Evolutionary conservation across 2,329 filamentous ascomycete genomes (phyloP).

Genomic region (Trichoderma sp.): DNA sequence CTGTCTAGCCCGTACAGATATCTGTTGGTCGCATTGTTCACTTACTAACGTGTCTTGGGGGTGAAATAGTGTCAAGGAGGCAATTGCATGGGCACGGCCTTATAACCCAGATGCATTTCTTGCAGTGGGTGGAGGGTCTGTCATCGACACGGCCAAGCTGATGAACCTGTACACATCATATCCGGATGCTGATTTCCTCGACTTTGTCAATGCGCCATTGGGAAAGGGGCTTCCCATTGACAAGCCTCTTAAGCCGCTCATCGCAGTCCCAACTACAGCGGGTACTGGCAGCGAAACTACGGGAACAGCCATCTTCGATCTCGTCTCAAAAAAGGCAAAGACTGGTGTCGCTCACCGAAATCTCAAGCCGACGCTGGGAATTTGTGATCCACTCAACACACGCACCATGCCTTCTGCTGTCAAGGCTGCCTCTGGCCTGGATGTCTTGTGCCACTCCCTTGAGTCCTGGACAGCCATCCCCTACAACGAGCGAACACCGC

Average conservation of each 20-base stretch:
- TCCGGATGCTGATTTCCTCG: conserved; percentile 89
- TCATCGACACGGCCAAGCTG: conserved; percentile 97
- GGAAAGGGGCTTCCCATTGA: conserved; percentile 81
- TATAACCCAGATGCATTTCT: conserved; percentile 86
- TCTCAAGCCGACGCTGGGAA: conserved; percentile 91
- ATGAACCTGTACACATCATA: conserved; percentile 96
- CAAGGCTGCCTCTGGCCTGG: conserved; percentile 86
- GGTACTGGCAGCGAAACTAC: conserved; percentile 93
- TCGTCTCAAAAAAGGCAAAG: conserved; percentile 86
- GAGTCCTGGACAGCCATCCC: conserved; percentile 99
- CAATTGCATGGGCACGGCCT: conserved; percentile 82
- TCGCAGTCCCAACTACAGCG: conserved; percentile 81
- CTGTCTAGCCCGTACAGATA: background rate
- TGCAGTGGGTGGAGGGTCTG: conserved; percentile 85
- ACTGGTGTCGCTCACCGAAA: conserved; percentile 95
- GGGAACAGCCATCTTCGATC: conserved; percentile 95
- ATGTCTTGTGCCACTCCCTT: conserved; percentile 92
- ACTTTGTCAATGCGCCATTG: conserved; percentile 95
- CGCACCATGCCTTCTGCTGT: conserved; percentile 94
- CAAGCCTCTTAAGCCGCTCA: conserved; percentile 70
- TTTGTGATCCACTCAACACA: conserved; percentile 85
- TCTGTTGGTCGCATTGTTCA: background rate
- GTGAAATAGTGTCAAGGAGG: conserved; percentile 71
- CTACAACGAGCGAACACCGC: conserved; percentile 79
- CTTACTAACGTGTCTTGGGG: background rate